Conservation (phyloP, 2,329 filamentous ascomycete species). For the Aurifilum marmelostoma region DNA sequence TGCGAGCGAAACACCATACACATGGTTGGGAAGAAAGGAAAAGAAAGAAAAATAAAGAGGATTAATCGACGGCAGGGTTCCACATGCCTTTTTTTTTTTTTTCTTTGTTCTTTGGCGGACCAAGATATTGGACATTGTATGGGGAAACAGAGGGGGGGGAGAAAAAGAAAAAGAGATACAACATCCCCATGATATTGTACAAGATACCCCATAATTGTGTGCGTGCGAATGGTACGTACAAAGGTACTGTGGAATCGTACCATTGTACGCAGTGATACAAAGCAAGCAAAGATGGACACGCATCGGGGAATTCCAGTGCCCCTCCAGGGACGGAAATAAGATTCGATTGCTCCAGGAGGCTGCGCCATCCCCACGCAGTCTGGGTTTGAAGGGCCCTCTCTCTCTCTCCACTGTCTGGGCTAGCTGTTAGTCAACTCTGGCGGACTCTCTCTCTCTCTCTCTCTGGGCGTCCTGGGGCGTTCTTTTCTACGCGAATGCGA, state of each 20-base stretch:
- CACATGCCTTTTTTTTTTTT: background rate
- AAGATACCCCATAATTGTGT: too few relatives aligned
- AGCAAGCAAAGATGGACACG: background rate
- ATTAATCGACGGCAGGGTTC: background rate
- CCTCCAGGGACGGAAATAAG: background rate
- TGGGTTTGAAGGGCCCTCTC: background rate
- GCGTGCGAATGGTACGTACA: too few relatives aligned
- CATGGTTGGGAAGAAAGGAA: background rate
- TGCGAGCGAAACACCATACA: background rate
- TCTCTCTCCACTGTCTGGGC: conserved; percentile 5
- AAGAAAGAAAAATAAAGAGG: too few relatives aligned
- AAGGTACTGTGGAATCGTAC: too few relatives aligned
- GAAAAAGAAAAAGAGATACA: background rate
- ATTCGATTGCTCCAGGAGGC: background rate
- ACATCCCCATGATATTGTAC: background rate
- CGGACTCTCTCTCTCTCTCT: too few relatives aligned
- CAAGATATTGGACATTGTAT: too few relatives aligned
- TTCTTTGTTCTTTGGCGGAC: background rate
- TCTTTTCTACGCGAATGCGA: background rate
- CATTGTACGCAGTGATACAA: too few relatives aligned
- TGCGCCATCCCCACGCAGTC: background rate
- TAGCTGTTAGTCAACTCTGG: background rate
- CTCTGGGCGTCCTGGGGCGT: background rate
- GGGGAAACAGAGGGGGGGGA: background rate
- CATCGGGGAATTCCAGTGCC: background rate